Evolutionary conservation across 2,329 filamentous ascomycete species (phyloP), one percentile per base, ranked within the genome.

Genomic region (Talaromyces verruculosus): DNA sequence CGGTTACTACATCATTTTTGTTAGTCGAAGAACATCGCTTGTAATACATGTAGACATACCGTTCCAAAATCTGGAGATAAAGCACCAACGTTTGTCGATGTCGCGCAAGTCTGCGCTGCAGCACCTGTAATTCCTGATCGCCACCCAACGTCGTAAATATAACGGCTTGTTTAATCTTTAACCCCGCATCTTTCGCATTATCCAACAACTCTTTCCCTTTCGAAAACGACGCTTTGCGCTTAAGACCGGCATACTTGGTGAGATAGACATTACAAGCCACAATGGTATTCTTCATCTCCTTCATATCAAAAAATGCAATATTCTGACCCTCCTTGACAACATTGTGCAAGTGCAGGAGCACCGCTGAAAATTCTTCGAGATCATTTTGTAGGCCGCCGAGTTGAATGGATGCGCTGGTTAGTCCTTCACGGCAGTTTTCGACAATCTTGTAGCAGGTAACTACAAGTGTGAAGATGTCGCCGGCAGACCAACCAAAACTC

Each of bases 401-500:
- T 39, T 64, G 60, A 17, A 55, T 35, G 4, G 65, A 33, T 17
- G 67, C 67, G 39, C 67, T 65, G 17, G 66, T 64, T 25, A 66
- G 67, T 30, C 68, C 68, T 4, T 66, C 55, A 17, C 55, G 64
- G 49, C 64, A 67, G 43, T 67, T 69, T 8, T 65, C 65, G 22
- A 67, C 61, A 33, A 69, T 33, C 49, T 35, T 57, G 59, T 63
- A 65, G 67, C 64, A 68, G 41, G 61, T 61, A 15, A 37, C 67
- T 57, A 69, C 60, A n/a, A 68, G 67, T 22, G 63, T 63, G 62
- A 65, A 65, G 39, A 68, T 63, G 35, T 68, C 68, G n/a, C 60
- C 51, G 45, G 68, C 63, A 33, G 68, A 69, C 65, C 67, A 68
- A 17, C 67, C 67, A 57, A 69, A 69, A 63, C 67, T 68, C 67